Evolutionary conservation across 2,329 filamentous ascomycete species (phyloP), one percentile per base, ranked within the genome.

Genomic region (Eurotiales sp.): DNA sequence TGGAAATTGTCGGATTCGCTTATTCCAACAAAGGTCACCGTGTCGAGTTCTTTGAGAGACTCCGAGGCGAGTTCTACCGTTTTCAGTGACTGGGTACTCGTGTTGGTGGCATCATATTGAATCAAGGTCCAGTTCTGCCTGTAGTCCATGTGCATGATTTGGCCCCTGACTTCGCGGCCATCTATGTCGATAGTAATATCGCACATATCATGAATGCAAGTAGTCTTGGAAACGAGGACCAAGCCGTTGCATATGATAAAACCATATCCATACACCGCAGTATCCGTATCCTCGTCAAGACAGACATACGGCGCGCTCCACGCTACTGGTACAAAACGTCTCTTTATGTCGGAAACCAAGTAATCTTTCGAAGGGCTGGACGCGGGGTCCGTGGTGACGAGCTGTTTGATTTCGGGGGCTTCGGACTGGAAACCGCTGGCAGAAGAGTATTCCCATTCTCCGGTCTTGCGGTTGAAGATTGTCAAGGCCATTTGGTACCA

Each of bases 181-280:
- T 50, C 48, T 22, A 50, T 45, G 34, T 50, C 48, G 21, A 50
- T 50, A 30, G 44, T 44, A 19, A 50, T 44, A 23, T 50, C 48
- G 34, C 48, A 50, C 15, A 50, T 21, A 39, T 50, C 48, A 30
- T 50, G 48, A 3, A 27, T 30, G n/a, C 48, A 50, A 11, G 8
- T 19, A 12, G 48, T 39, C 25, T 39, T 37, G 15, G 40, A 30
- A 22, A 17, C 32, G 25, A 50, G 32, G 2, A 29, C 8, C 32
- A 50, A 34, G 6, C 48, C 48, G 15, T 23, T 37, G 14, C 30
- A 12, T 15, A 50, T 15, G 22, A 50, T 50, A 17, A 50, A 39
- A 17, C 48, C 48, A 36, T 44, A 50, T 7, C 48, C 19, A 22
- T 45, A 32, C 22, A 44, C 11, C 7, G 23, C 39, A 14, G 41